A percentile compares a stretch with the other conserved stretches of the same genome.
Evolutionary conservation across 306 rosid species (phyloP).

Genomic region (Astragalus membranaceus): DNA sequence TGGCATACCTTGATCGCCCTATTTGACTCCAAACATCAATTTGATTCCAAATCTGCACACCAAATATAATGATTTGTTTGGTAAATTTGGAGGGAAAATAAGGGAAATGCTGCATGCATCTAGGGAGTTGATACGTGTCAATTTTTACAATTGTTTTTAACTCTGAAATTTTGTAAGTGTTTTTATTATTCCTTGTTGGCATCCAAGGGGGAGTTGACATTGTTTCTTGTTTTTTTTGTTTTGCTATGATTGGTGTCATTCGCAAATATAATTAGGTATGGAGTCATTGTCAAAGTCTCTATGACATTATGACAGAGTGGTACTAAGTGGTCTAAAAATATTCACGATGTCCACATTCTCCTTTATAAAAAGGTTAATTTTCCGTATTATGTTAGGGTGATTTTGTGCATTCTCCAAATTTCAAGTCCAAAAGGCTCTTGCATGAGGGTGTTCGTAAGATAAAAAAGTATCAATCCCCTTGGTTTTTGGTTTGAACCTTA

Average conservation of each 20-base stretch:
- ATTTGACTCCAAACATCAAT: background rate
- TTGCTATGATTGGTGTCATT: background rate
- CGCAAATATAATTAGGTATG: background rate
- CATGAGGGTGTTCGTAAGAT: background rate
- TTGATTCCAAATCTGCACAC: background rate
- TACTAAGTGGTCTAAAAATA: background rate
- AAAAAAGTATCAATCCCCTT: background rate
- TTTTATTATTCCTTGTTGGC: background rate
- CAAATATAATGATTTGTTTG: background rate
- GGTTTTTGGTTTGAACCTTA: background rate
- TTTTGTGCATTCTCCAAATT: background rate
- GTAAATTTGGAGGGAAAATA: background rate
- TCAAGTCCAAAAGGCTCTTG: background rate
- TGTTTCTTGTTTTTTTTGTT: background rate
- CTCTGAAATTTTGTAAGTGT: background rate
- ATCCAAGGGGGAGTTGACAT: background rate
- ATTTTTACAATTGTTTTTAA: background rate
- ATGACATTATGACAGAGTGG: background rate
- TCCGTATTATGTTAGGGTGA: background rate
- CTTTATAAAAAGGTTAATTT: background rate
- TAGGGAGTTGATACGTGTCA: background rate
- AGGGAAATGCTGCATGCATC: background rate
- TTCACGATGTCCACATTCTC: background rate
- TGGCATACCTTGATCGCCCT: background rate
- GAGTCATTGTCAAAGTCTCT: background rate